Conservation (phyloP, 345 rosid species). For the Aethionema arabicum region DNA sequence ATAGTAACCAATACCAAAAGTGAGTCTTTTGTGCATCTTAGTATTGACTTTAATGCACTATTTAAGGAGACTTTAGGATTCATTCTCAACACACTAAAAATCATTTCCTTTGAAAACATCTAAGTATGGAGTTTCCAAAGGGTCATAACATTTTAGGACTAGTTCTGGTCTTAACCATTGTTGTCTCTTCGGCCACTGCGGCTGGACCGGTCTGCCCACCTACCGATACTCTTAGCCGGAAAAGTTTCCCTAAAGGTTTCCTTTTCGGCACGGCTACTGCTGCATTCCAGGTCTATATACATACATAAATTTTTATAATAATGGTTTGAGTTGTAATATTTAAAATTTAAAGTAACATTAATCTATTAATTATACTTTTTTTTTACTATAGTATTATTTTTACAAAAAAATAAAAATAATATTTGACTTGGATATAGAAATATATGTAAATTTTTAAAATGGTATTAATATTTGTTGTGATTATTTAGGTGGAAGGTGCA, state of each 20-base stretch:
- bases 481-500: slow-evolving; percentile 21
- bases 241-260: slow-evolving; percentile 9
- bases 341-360: too few species aligned
- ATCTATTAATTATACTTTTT: too few species aligned
- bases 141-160: neutral
- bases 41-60: neutral
- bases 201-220: neutral
- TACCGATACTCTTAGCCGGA: neutral
- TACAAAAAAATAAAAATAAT: neutral
- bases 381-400: too few species aligned
- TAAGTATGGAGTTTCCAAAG: neutral
- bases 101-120: neutral
- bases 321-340: too few species aligned
- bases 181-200: neutral
- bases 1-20: too few species aligned
- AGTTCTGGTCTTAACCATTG: neutral
- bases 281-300: slow-evolving; percentile 14
- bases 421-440: neutral
- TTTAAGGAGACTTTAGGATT: neutral
- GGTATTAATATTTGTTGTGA: neutral
- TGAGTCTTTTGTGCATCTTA: too few species aligned
- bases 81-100: neutral
- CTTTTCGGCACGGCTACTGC: slow-evolving; percentile 23
- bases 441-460: too few species aligned
- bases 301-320: neutral